Conservation (phyloP, 495 filamentous ascomycete genomes). For the Aspergillus carlsbadensis region DNA sequence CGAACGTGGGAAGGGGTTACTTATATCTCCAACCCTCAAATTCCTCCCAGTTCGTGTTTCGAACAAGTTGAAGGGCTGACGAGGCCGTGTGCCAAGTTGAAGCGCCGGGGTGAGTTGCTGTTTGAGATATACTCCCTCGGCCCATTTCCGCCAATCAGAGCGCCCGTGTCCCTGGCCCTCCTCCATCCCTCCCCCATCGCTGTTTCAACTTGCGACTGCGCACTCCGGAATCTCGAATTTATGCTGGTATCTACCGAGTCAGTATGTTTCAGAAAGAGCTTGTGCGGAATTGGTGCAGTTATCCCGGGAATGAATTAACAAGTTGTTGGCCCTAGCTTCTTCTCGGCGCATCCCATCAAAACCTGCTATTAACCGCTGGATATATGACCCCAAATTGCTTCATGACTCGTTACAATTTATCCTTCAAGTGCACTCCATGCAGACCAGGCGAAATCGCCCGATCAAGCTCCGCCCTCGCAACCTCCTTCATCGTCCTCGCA, state of each 20-base stretch:
- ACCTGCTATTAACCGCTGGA: too few relatives aligned
- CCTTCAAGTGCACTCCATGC: slow-evolving; percentile 10
- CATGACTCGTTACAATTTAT: neutral
- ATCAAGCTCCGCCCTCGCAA: slow-evolving; percentile 9
- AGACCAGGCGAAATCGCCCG: slow-evolving; percentile 6
- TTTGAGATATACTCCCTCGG: neutral
- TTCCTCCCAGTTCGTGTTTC: neutral
- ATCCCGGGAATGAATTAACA: too few relatives aligned
- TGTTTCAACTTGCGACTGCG: neutral
- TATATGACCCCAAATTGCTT: too few relatives aligned
- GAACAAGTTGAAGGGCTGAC: neutral
- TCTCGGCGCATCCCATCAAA: too few relatives aligned
- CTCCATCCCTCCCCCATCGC: neutral
- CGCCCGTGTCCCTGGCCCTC: too few relatives aligned
- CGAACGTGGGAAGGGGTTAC: neutral
- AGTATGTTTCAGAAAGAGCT: too few relatives aligned
- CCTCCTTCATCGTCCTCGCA: slow-evolving; percentile 15
- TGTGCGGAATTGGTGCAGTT: too few relatives aligned
- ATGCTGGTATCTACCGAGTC: too few relatives aligned
- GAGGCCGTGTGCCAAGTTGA: neutral
- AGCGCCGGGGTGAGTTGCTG: neutral
- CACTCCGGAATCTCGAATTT: too few relatives aligned
- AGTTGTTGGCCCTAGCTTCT: too few relatives aligned
- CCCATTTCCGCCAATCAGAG: neutral
- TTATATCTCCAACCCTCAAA: neutral